Conservation (phyloP, 139 green algal genomes). For the Penium margaritaceum region DNA sequence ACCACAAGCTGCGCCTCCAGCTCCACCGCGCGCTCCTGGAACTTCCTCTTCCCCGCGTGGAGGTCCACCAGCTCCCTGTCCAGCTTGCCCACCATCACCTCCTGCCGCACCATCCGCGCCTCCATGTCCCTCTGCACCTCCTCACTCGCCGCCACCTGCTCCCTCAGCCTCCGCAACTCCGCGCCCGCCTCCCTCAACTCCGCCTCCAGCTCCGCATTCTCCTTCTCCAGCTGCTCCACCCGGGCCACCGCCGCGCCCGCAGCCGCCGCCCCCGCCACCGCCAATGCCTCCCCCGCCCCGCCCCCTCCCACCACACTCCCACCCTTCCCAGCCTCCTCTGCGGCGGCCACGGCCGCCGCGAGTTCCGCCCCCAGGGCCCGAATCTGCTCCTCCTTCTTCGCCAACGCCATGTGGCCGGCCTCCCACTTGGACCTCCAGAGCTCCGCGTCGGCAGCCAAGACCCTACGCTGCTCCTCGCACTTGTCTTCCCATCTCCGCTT, state of each 20-base stretch:
- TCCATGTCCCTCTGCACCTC: constrained; percentile 14
- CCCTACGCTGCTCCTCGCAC: no score
- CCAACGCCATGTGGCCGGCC: no score
- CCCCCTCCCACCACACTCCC: not conserved
- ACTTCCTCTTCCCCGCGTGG: not conserved
- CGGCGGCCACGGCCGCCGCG: not conserved
- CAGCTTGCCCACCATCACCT: constrained; percentile 7
- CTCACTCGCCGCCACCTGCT: not conserved
- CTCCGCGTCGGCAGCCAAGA: no score
- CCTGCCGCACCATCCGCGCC: constrained; percentile 7
- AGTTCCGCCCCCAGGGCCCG: not conserved
- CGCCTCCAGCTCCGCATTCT: not conserved
- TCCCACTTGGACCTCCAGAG: no score
- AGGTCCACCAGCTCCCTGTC: constrained; percentile 4
- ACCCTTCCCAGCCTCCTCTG: not conserved
- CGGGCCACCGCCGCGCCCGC: not conserved
- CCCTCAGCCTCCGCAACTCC: not conserved
- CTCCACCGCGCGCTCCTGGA: constrained; percentile 9
- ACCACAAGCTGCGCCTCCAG: no score
- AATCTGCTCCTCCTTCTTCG: constrained; percentile 1
- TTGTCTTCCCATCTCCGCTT: no score
- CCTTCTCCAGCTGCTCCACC: constrained; percentile 12
- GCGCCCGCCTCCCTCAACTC: constrained; percentile 4
- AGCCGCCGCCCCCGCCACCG: not conserved
- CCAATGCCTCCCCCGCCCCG: not conserved